phyloP scores from a whole-genome alignment of 2,329 filamentous ascomycete genomes.

The Apiospora marii region DNA sequence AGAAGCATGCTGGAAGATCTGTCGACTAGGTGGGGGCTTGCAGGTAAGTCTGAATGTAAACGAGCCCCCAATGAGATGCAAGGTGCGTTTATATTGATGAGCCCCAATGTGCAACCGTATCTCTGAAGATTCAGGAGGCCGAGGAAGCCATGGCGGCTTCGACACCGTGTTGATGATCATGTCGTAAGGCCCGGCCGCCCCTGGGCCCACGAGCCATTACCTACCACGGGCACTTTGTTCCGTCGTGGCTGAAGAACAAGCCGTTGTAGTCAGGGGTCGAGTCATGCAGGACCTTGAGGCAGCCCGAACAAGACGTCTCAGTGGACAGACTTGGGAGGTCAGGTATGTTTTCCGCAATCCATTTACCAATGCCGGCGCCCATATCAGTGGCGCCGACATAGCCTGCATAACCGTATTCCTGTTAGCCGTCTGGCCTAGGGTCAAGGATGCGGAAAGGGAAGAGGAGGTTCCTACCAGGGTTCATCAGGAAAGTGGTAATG shows the following conservation, averaged over 20 bases:
- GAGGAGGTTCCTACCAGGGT: background rate
- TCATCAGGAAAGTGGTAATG: background rate
- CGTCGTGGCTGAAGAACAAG: constrained; percentile 3
- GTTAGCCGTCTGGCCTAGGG: background rate
- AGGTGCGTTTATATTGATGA: too few species aligned
- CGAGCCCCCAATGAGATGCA: too few species aligned
- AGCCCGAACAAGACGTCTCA: background rate
- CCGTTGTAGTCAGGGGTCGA: background rate
- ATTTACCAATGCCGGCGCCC: background rate
- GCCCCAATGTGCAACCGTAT: too few species aligned
- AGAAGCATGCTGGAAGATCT: too few species aligned
- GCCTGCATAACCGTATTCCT: background rate
- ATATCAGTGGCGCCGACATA: background rate
- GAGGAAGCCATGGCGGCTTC: too few species aligned
- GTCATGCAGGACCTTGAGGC: background rate
- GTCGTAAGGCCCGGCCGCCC: too few species aligned
- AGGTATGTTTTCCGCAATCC: background rate
- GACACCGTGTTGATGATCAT: too few species aligned
- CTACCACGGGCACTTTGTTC: background rate
- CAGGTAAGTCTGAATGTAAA: too few species aligned
- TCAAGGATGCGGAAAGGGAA: background rate
- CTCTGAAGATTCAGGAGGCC: too few species aligned
- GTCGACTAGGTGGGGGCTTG: too few species aligned
- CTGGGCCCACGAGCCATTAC: too few species aligned
- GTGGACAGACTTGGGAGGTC: background rate